phyloP scores from a whole-genome alignment of 2,329 filamentous ascomycete genomes.

The Penicillium sp. region DNA sequence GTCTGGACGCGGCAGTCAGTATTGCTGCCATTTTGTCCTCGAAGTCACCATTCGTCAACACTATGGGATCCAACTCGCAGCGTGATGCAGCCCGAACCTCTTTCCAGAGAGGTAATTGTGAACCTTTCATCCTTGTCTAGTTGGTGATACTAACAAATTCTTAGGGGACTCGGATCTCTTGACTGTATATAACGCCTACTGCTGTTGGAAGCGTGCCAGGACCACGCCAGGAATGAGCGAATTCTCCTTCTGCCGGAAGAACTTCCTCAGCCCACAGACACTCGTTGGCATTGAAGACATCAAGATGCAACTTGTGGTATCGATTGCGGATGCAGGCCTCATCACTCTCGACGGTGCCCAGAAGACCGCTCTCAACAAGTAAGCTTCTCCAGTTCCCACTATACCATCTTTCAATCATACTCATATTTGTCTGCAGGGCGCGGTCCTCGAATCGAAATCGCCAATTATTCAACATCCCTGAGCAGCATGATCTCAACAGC shows the following conservation, averaged over 20 bases:
- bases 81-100: constrained; percentile 78
- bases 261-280: constrained; percentile 88
- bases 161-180: constrained; percentile 85
- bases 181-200: constrained; percentile 92
- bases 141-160: constrained; percentile 18
- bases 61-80: constrained; percentile 81
- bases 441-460: constrained; percentile 71
- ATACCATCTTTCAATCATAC: background rate
- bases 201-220: constrained; percentile 84
- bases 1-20: constrained; percentile 88
- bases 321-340: constrained; percentile 84
- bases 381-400: constrained; percentile 32
- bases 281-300: constrained; percentile 92
- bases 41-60: constrained; percentile 89
- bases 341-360: constrained; percentile 77
- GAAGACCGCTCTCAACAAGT: constrained; percentile 69
- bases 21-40: constrained; percentile 92
- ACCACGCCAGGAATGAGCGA: constrained; percentile 74
- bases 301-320: constrained; percentile 86
- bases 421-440: constrained; percentile 42
- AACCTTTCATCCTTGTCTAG: constrained; percentile 8
- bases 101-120: constrained; percentile 69
- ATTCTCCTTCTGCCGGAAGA: constrained; percentile 90
- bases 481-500: constrained; percentile 75
- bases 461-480: constrained; percentile 83